Percentiles rank a stretch among this genome's conserved stretches.
Evolutionary conservation across 352 stramenopile species (phyloP).

Genomic region (Phytopythium cucurbitacearum): DNA sequence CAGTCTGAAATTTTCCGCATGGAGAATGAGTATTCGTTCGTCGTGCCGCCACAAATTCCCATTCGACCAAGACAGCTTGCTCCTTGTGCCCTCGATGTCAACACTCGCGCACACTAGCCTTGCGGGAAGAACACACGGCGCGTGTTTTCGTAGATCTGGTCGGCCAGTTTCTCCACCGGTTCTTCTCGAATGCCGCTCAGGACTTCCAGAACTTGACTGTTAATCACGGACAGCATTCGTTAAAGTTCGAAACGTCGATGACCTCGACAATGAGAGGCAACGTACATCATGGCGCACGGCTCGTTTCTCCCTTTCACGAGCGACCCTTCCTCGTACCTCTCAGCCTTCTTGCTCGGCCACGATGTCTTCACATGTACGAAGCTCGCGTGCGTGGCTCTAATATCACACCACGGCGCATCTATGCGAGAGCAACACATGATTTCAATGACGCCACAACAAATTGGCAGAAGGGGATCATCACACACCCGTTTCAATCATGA

Average conservation of each 20-base stretch:
- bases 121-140: conserved; percentile 61
- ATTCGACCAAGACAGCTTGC: not conserved
- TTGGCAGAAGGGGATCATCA: not conserved
- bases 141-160: conserved; percentile 54
- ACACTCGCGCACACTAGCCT: too few relatives aligned
- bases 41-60: not conserved
- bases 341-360: conserved; percentile 90
- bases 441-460: not conserved
- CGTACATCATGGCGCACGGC: conserved; percentile 93
- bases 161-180: conserved; percentile 37
- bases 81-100: conserved; percentile 3
- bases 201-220: conserved; percentile 83
- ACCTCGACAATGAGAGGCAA: conserved; percentile 12
- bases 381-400: conserved; percentile 92
- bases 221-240: not conserved
- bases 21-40: too few relatives aligned
- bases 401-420: conserved; percentile 97
- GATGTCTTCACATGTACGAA: conserved; percentile 85
- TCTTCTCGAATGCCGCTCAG: conserved; percentile 62
- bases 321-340: conserved; percentile 86
- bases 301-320: conserved; percentile 96
- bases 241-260: not conserved
- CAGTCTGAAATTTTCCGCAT: too few relatives aligned
- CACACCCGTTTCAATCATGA: conserved; percentile 94
- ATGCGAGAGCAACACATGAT: not conserved